Evolutionary conservation across 2,329 filamentous ascomycete genomes (phyloP), one percentile per base, ranked within the genome.

Genomic region (Curvularia sp.): DNA sequence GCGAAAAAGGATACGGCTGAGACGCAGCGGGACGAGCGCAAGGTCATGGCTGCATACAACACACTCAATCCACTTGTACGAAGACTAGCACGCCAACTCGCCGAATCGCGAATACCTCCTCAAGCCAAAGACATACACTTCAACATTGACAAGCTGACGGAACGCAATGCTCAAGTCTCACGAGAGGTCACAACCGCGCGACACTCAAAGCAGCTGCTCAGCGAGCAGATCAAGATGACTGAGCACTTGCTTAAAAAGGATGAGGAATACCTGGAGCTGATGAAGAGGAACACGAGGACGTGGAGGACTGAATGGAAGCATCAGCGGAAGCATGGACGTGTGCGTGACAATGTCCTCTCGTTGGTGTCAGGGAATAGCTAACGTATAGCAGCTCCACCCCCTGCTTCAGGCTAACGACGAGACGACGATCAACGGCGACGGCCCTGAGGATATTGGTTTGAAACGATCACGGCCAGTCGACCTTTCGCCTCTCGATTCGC

Each of bases 101-200:
- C 80, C 15, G 83, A 82, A 32, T 80, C 90, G 50, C 87, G 87
- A n/a, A 90, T 92, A 69, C 89, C 89, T 1, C 86, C 85, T 0
- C 80, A 83, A 2, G 76, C 77, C 41, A 76, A 75, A 51, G 80
- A 78, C 7, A 79, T 81, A 15, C 81, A 85, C 49, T 84, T 92
- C 46, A 83, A 89, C 67, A 88, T 88, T 62, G 88, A 91, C 70
- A 84, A 82, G 65, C 83, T 88, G 13, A 78, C 89, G 8, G 84
- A 87, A 66, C 83, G 83, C n/a, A 85, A 85, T 60, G 70, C 72
- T 28, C 62, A 73, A 27, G 53, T 73, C 38, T 69, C 78, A 78
- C 58, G 82, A 84, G 74, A 82, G 39, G 64, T 91, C 5, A 87
- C 85, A 15, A 86, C 88, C 1, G 78, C 84, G 19, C 76, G 87